phyloP scores from a whole-genome alignment of 768 basidiomycete genomes.

The Phylloporus arenicola region DNA sequence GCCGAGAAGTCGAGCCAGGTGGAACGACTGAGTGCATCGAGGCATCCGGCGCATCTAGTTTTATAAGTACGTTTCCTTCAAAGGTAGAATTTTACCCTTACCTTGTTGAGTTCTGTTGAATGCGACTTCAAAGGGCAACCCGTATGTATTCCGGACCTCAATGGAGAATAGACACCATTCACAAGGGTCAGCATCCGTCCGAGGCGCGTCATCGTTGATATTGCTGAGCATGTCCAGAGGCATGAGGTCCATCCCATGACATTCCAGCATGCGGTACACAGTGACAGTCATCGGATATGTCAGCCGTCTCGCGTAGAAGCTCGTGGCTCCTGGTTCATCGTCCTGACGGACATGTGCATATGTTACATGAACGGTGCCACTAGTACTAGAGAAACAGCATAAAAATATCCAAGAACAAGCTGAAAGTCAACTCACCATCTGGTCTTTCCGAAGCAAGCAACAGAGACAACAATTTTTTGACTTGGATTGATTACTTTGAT shows the following conservation, averaged over 20 bases:
- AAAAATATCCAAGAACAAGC: neutral
- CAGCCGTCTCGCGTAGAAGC: slow-evolving; percentile 84
- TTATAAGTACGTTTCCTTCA: slow-evolving; percentile 1
- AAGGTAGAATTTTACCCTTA: slow-evolving; percentile 20
- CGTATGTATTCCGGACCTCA: slow-evolving; percentile 90
- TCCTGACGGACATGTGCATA: slow-evolving; percentile 66
- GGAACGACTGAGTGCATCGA: slow-evolving; percentile 61
- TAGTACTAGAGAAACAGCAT: slow-evolving; percentile 46
- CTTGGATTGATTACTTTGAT: slow-evolving; percentile 57
- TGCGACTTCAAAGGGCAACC: slow-evolving; percentile 83
- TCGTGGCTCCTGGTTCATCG: slow-evolving; percentile 27
- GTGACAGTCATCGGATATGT: slow-evolving; percentile 88
- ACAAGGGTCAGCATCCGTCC: slow-evolving; percentile 44
- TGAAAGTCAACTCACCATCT: slow-evolving; percentile 68
- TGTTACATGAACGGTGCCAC: slow-evolving; percentile 74
- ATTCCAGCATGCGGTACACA: slow-evolving; percentile 93
- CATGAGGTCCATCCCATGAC: slow-evolving; percentile 74
- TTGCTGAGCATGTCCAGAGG: slow-evolving; percentile 41
- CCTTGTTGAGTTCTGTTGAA: slow-evolving; percentile 67
- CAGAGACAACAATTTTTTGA: slow-evolving; percentile 58
- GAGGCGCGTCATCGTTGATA: slow-evolving; percentile 21
- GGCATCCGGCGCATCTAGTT: slow-evolving; percentile 36
- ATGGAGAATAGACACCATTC: slow-evolving; percentile 86
- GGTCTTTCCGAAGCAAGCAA: slow-evolving; percentile 83
- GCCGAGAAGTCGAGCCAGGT: slow-evolving; percentile 85